These are phyloP conservation scores for Hortaea werneckii DNA, from an alignment of 2,329 filamentous ascomycete species.

Conservation along the genomic window DNA sequence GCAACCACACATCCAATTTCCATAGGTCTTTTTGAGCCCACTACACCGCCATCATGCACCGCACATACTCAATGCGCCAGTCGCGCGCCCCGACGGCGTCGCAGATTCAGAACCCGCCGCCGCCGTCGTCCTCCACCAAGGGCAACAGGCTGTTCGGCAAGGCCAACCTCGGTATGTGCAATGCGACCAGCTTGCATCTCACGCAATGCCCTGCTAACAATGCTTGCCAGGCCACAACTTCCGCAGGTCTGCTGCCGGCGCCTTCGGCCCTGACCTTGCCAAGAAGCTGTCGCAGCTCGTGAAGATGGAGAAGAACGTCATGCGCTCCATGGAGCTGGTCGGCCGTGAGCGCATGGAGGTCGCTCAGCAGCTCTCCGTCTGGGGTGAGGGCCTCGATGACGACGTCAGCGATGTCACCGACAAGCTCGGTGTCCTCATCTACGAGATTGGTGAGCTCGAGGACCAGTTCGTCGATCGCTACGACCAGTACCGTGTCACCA, in stretches of 20 bases:
- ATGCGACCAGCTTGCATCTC: background rate
- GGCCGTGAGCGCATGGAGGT: conserved; percentile 97
- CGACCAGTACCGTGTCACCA: conserved; percentile 97
- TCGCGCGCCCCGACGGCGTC: conserved; percentile 91
- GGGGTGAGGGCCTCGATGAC: conserved; percentile 92
- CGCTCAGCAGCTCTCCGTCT: conserved; percentile 96
- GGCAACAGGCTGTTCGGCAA: conserved; percentile 79
- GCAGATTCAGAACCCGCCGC: conserved; percentile 82
- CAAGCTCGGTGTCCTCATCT: conserved; percentile 94
- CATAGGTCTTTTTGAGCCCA: background rate
- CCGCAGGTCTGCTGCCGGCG: conserved; percentile 63
- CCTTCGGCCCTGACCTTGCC: conserved; percentile 76
- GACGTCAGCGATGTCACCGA: conserved; percentile 98
- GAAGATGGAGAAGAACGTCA: conserved; percentile 99
- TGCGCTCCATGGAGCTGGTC: conserved; percentile 94
- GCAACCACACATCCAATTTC: background rate
- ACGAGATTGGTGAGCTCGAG: conserved; percentile 96
- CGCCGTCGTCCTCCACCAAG: conserved; percentile 86
- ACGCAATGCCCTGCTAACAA: conserved; percentile 1
- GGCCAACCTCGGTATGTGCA: conserved; percentile 65
- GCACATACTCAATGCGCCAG: conserved; percentile 98
- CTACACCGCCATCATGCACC: conserved; percentile 60
- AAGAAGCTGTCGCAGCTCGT: conserved; percentile 97
- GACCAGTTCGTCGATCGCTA: conserved; percentile 98
- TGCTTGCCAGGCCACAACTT: conserved; percentile 53